phyloP scores from a whole-genome alignment of 2,329 filamentous ascomycete species.

The Lasiodiplodia hormozganensis region DNA sequence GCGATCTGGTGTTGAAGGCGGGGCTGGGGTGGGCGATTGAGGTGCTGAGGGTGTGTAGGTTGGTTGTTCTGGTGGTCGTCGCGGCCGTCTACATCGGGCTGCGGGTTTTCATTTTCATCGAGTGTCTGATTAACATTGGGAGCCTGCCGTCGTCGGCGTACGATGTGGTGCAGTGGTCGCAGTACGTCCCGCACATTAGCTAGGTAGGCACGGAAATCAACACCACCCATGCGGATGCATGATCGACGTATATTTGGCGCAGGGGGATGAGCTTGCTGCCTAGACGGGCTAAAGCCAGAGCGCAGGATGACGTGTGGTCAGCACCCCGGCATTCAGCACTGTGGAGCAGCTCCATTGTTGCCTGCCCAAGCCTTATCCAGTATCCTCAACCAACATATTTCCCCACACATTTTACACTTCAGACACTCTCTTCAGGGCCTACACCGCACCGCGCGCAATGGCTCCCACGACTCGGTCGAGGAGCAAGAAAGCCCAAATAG shows the following conservation, averaged over 20 bases:
- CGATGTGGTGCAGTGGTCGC: conserved; percentile 33
- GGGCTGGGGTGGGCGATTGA: conserved; percentile 4
- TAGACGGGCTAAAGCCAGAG: background rate
- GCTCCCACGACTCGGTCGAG: conserved; percentile 19
- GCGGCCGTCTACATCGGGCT: conserved; percentile 29
- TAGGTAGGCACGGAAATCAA: background rate
- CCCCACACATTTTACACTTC: too few species aligned
- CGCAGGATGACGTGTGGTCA: conserved; percentile 9
- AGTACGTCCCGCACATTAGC: conserved; percentile 9
- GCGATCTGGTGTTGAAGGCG: conserved; percentile 2
- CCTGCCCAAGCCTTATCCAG: background rate
- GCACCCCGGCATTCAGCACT: background rate
- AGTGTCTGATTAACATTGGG: conserved; percentile 34
- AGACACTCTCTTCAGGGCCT: too few species aligned
- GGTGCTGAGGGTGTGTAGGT: conserved; percentile 34
- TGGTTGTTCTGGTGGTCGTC: conserved; percentile 35
- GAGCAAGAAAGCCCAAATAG: conserved; percentile 19
- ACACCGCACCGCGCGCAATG: background rate
- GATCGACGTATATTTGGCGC: background rate
- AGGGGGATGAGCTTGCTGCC: conserved; percentile 3
- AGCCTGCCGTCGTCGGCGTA: conserved; percentile 34
- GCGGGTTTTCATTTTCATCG: conserved; percentile 33
- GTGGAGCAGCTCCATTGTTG: background rate
- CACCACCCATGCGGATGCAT: background rate
- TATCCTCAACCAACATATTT: background rate